Evolutionary conservation across 2,329 filamentous ascomycete species (phyloP).

Genomic region (Ceratocystiopsis sp.): DNA sequence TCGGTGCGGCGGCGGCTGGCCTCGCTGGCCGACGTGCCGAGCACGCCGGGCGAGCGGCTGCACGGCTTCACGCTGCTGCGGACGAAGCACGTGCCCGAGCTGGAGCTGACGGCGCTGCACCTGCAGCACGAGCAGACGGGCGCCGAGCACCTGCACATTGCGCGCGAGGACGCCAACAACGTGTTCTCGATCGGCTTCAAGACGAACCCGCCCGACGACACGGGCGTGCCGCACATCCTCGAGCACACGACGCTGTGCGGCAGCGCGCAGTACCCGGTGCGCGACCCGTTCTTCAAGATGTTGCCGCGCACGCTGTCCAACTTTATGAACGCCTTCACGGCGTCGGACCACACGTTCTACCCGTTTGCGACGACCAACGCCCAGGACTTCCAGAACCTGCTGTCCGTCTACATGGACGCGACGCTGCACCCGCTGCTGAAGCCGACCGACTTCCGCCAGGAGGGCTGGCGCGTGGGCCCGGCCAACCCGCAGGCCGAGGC

Average conservation of each 20-base stretch:
- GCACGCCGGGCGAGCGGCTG: conserved; percentile 60
- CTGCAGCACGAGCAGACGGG: conserved; percentile 90
- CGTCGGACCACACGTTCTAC: conserved; percentile 91
- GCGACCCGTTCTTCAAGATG: conserved; percentile 99
- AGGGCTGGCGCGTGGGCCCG: conserved; percentile 90
- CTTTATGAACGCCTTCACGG: conserved; percentile 99
- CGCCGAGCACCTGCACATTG: conserved; percentile 90
- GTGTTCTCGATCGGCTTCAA: conserved; percentile 99
- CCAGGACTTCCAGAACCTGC: conserved; percentile 88
- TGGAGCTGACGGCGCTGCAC: conserved; percentile 80
- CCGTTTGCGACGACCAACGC: conserved; percentile 94
- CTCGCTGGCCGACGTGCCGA: conserved; percentile 47
- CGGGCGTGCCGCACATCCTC: conserved; percentile 88
- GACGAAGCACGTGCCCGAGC: conserved; percentile 81
- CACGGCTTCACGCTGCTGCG: conserved; percentile 87
- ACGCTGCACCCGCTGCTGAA: conserved; percentile 83
- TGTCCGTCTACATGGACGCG: conserved; percentile 92
- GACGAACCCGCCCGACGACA: conserved; percentile 93
- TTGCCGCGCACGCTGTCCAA: conserved; percentile 93
- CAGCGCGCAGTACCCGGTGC: conserved; percentile 93
- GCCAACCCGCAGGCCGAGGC: conserved; percentile 50
- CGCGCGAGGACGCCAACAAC: conserved; percentile 93
- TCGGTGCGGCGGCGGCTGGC: conserved; percentile 1
- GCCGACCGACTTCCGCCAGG: conserved; percentile 81
- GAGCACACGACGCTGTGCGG: conserved; percentile 96